Percentiles rank a stretch among this genome's conserved stretches.
Conservation (phyloP, 371 early-diverging fungal species). For the Globomyces sp. region DNA sequence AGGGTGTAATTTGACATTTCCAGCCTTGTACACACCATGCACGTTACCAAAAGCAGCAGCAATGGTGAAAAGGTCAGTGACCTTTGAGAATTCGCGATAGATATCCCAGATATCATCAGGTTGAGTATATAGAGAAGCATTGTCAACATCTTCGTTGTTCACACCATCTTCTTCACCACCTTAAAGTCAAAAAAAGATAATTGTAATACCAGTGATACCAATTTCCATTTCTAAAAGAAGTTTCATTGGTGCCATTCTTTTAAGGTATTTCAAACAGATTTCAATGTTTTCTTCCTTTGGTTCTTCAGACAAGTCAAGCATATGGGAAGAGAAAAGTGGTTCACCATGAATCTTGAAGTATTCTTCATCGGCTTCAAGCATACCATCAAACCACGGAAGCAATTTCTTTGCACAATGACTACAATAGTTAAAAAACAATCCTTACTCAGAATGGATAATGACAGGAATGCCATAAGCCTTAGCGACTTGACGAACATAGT, state of each 20-base stretch:
- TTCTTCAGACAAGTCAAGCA: slow-evolving; percentile 91
- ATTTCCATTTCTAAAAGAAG: slow-evolving; percentile 91
- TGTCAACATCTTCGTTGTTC: slow-evolving; percentile 86
- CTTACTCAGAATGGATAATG: slow-evolving; percentile 70
- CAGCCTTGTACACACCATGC: slow-evolving; percentile 91
- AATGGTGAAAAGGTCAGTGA: slow-evolving; percentile 78
- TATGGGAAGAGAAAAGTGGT: slow-evolving; percentile 92
- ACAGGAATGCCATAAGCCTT: slow-evolving; percentile 88
- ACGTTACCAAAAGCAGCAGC: slow-evolving; percentile 93
- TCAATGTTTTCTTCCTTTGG: slow-evolving; percentile 87
- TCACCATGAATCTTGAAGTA: slow-evolving; percentile 87
- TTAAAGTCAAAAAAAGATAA: slow-evolving; percentile 23
- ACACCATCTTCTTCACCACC: slow-evolving; percentile 95
- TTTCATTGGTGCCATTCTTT: slow-evolving; percentile 82
- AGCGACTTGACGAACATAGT: slow-evolving; percentile 81
- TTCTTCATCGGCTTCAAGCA: slow-evolving; percentile 86
- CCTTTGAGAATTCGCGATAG: slow-evolving; percentile 68
- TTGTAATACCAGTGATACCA: slow-evolving; percentile 65
- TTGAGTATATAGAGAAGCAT: slow-evolving; percentile 82
- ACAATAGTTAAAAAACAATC: no score
- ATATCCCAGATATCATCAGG: slow-evolving; percentile 92
- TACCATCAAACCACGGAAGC: slow-evolving; percentile 91
- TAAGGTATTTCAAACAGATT: slow-evolving; percentile 79
- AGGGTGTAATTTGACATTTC: slow-evolving; percentile 86
- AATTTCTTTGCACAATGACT: slow-evolving; percentile 91